Percentiles rank a stretch among this genome's conserved stretches.
Evolutionary conservation across 139 green algal species (phyloP).

Genomic region (Picochlorum sp.): DNA sequence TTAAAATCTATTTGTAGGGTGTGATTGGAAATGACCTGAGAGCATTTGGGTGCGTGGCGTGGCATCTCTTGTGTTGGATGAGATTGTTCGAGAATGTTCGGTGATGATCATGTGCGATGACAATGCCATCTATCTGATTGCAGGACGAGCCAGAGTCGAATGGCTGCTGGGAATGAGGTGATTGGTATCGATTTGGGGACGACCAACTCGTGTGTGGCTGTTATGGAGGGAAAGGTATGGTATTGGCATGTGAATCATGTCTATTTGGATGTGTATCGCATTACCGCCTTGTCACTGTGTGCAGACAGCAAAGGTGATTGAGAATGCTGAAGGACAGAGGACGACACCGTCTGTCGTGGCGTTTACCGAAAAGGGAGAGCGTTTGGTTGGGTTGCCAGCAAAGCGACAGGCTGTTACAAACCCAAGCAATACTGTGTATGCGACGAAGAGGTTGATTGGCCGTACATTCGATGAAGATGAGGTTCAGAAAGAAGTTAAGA

Average conservation of each 20-base stretch:
- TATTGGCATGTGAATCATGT: too few species aligned
- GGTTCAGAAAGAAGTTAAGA: conserved; percentile 91
- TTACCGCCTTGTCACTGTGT: neutral
- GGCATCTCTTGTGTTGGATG: neutral
- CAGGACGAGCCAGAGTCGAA: conserved; percentile 19
- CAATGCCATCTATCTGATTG: neutral
- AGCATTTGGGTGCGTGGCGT: neutral
- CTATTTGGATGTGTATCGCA: neutral
- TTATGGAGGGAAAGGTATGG: conserved; percentile 97
- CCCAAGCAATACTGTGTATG: conserved; percentile 93
- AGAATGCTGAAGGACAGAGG: conserved; percentile 94
- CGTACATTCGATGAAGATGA: conserved; percentile 81
- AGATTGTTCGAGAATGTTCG: neutral
- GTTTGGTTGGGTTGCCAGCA: conserved; percentile 85
- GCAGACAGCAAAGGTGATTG: conserved; percentile 86
- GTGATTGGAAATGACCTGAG: neutral
- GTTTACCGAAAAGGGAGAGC: conserved; percentile 88
- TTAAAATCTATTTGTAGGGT: neutral
- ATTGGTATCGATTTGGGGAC: conserved; percentile 99
- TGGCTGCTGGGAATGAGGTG: conserved; percentile 66
- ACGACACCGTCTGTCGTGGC: conserved; percentile 97
- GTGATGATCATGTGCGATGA: neutral
- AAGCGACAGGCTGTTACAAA: conserved; percentile 98
- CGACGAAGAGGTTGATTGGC: conserved; percentile 96
- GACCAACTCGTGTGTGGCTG: conserved; percentile 97